These are phyloP conservation scores for Septoria linicola DNA, from an alignment of 2,329 filamentous ascomycete genomes.

Conservation along the genomic window DNA sequence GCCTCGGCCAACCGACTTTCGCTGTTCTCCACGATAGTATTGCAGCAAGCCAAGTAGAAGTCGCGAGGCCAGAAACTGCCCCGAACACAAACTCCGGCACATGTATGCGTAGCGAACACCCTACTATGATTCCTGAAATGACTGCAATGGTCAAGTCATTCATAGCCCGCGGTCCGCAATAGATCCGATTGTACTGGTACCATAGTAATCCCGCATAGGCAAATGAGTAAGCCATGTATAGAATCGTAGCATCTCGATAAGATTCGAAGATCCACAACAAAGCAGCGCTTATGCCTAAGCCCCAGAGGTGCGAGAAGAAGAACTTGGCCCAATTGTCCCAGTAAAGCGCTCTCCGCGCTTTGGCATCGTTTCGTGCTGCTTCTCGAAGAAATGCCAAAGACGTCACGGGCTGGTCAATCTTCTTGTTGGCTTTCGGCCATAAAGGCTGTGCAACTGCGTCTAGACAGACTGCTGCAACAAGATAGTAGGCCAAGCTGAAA, in stretches of 20 bases:
- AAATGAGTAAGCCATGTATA: constrained; percentile 52
- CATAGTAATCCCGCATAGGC: constrained; percentile 55
- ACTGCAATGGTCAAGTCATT: constrained; percentile 50
- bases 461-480: constrained; percentile 57
- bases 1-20: constrained; percentile 45
- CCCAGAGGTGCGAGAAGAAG: constrained; percentile 54
- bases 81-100: constrained; percentile 46
- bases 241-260: constrained; percentile 44
- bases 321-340: constrained; percentile 52
- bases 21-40: constrained; percentile 51
- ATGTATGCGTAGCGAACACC: constrained; percentile 46
- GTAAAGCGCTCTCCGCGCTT: constrained; percentile 51
- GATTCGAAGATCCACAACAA: constrained; percentile 55
- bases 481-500: constrained; percentile 58
- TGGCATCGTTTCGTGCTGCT: constrained; percentile 47
- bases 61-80: constrained; percentile 50
- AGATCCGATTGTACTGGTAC: constrained; percentile 51
- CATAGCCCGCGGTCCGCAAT: constrained; percentile 50
- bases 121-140: constrained; percentile 48
- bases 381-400: constrained; percentile 40
- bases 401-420: constrained; percentile 21
- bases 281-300: constrained; percentile 50
- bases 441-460: constrained; percentile 47
- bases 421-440: constrained; percentile 26
- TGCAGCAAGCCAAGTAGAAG: constrained; percentile 54